These are phyloP conservation scores for Xylaria digitata DNA, from an alignment of 2,329 filamentous ascomycete genomes.

Conservation along the genomic window DNA sequence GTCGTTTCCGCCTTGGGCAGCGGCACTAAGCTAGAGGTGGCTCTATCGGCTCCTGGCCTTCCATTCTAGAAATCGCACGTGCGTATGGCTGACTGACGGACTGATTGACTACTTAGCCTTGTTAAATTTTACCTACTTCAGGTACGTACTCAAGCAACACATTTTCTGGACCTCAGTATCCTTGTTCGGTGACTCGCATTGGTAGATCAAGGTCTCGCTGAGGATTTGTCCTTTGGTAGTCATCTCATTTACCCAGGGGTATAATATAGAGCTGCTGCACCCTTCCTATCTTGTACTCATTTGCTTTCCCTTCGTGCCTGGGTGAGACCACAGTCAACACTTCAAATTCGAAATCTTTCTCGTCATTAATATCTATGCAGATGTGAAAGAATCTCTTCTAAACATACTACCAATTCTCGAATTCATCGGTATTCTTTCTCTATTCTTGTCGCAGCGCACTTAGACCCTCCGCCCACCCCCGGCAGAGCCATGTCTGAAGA, in stretches of 20 bases:
- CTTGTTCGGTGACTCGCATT: neutral
- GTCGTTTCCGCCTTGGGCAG: slow-evolving; percentile 24
- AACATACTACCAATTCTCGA: neutral
- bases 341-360: neutral
- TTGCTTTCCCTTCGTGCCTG: slow-evolving; percentile 9
- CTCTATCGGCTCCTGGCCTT: neutral
- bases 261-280: slow-evolving; percentile 32
- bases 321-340: slow-evolving; percentile 9
- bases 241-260: slow-evolving; percentile 13
- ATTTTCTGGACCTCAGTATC: slow-evolving; percentile 6
- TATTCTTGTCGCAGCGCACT: neutral
- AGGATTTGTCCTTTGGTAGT: neutral
- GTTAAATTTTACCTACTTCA: slow-evolving; percentile 1
- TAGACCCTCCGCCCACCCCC: neutral
- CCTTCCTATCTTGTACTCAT: slow-evolving; percentile 19
- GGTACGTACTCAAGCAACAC: slow-evolving; percentile 13
- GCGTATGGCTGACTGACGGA: slow-evolving; percentile 1
- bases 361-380: slow-evolving; percentile 4
- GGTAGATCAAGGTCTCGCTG: slow-evolving; percentile 24
- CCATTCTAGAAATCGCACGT: slow-evolving; percentile 6
- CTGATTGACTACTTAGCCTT: neutral
- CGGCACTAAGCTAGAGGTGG: slow-evolving; percentile 19
- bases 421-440: neutral
- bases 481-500: slow-evolving; percentile 41
- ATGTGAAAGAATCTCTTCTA: slow-evolving; percentile 6